Evolutionary conservation across 345 rosid species (phyloP).

Genomic region (Odontarrhena argentea): DNA sequence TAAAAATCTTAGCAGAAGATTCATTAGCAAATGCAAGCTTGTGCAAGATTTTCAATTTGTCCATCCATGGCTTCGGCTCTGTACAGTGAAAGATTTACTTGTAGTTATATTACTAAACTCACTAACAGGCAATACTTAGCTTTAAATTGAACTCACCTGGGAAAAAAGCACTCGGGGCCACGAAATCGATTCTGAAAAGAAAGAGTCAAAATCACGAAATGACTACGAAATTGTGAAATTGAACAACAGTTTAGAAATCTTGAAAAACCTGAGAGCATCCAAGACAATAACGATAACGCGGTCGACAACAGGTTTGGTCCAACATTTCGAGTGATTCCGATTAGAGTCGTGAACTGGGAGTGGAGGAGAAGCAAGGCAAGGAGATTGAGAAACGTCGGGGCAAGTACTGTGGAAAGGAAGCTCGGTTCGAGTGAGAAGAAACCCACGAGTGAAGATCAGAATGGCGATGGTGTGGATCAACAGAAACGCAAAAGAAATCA

Average conservation of each 20-base stretch:
- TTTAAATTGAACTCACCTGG: conserved; percentile 45
- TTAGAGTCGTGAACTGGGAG: neutral
- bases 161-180: conserved; percentile 75
- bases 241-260: neutral
- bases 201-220: conserved; percentile 16
- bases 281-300: conserved; percentile 75
- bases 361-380: conserved; percentile 49
- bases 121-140: neutral
- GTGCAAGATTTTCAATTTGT: conserved; percentile 65
- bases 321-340: conserved; percentile 45
- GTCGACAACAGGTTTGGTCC: conserved; percentile 74
- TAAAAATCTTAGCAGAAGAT: conserved; percentile 77
- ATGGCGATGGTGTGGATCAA: conserved; percentile 61
- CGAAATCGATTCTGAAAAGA: conserved; percentile 65
- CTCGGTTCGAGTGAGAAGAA: conserved; percentile 91
- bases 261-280: conserved; percentile 70
- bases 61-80: conserved; percentile 93
- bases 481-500: conserved; percentile 41
- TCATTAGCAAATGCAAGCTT: conserved; percentile 57
- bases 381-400: conserved; percentile 67
- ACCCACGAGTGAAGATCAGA: conserved; percentile 75
- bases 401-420: conserved; percentile 70
- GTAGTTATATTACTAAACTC: neutral
- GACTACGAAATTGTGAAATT: neutral
- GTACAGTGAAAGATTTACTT: neutral